These are phyloP conservation scores for Cyphellophora attinorum DNA, from an alignment of 2,329 filamentous ascomycete species.

Conservation along the genomic window DNA sequence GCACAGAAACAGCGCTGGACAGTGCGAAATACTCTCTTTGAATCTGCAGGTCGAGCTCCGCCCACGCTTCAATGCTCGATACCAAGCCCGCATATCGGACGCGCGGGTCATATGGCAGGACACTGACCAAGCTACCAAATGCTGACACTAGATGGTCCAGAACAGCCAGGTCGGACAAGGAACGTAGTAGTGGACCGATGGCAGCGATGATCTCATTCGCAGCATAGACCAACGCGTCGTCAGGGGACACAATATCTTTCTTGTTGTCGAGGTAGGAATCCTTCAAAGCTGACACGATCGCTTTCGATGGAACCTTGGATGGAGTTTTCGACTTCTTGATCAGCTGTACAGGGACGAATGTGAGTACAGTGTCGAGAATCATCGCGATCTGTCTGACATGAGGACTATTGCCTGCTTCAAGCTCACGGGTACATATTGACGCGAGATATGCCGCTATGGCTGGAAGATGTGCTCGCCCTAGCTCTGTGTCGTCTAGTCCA, in stretches of 20 bases:
- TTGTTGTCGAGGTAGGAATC: not conserved
- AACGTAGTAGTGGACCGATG: not conserved
- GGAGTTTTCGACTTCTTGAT: conserved; percentile 4
- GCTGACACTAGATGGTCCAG: not conserved
- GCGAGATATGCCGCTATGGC: conserved; percentile 14
- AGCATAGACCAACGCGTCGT: not conserved
- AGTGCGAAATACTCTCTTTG: too few relatives aligned
- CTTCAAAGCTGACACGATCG: not conserved
- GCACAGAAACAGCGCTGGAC: not conserved
- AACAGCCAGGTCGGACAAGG: not conserved
- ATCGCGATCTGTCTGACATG: conserved; percentile 38
- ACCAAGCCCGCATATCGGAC: not conserved
- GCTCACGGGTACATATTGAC: conserved; percentile 11
- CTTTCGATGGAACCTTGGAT: not conserved
- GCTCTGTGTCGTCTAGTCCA: conserved; percentile 90
- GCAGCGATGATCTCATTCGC: not conserved
- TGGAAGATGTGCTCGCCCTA: conserved; percentile 38
- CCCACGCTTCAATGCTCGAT: not conserved
- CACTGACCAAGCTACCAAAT: not conserved
- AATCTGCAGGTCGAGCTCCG: not conserved
- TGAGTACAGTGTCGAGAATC: conserved; percentile 19
- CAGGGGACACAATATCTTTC: not conserved
- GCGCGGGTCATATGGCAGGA: not conserved
- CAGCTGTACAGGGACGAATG: conserved; percentile 20
- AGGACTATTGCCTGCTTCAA: conserved; percentile 20